Evolutionary conservation across 2,329 filamentous ascomycete species (phyloP).

Genomic region (Fusarium tupiense): DNA sequence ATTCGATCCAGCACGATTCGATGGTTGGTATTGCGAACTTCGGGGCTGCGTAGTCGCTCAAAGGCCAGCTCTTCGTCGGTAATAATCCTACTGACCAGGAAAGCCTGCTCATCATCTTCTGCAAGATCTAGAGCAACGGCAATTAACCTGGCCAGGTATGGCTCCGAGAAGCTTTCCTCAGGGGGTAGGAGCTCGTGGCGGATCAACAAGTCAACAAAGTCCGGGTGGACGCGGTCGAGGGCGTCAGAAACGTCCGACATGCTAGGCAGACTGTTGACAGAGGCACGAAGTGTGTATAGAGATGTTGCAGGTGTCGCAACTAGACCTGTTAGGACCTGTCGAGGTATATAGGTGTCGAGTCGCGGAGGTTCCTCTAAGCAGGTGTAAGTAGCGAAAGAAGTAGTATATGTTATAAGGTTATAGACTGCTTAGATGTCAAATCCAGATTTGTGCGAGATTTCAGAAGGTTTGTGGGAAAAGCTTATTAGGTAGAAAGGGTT

Average conservation of each 20-base stretch:
- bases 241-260: conserved; percentile 3
- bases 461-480: not conserved
- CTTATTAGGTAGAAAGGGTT: not conserved
- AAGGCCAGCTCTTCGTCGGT: conserved; percentile 35
- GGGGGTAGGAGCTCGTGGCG: conserved; percentile 8
- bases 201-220: conserved; percentile 31
- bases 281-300: not conserved
- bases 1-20: conserved; percentile 20
- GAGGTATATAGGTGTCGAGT: not conserved
- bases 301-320: not conserved
- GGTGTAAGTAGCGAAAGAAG: not conserved
- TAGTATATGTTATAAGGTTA: not conserved
- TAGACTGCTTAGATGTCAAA: not conserved
- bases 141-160: conserved; percentile 24
- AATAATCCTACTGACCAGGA: conserved; percentile 35
- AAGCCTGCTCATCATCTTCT: conserved; percentile 26
- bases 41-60: conserved; percentile 16
- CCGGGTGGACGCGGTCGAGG: conserved; percentile 33
- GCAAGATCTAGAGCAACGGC: conserved; percentile 35
- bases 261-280: not conserved
- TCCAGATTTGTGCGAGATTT: not conserved
- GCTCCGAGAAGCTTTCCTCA: conserved; percentile 7
- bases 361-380: not conserved
- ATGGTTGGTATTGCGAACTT: conserved; percentile 21
- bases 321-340: no score